A percentile compares a stretch with the other conserved stretches of the same genome.
Evolutionary conservation across 2,329 filamentous ascomycete species (phyloP).

Genomic region (Basipetospora sp.): DNA sequence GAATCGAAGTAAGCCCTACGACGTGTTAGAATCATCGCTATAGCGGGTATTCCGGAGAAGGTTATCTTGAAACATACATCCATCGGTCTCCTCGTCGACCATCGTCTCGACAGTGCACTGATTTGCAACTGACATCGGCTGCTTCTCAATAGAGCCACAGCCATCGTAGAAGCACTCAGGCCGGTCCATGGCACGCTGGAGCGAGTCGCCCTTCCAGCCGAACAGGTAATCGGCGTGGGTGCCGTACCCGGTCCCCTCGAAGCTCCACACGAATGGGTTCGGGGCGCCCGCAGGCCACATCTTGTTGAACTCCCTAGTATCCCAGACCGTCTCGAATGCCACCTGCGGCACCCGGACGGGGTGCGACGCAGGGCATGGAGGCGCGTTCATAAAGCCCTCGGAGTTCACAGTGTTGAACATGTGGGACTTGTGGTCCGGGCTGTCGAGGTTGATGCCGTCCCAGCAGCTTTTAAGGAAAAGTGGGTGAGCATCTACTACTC

Average conservation of each 20-base stretch:
- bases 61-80: conserved; percentile 17
- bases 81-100: conserved; percentile 33
- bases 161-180: conserved; percentile 20
- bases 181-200: conserved; percentile 16
- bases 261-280: conserved; percentile 7
- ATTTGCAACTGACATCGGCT: conserved; percentile 2
- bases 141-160: conserved; percentile 21
- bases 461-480: conserved; percentile 27
- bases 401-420: conserved; percentile 5
- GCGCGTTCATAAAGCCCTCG: conserved; percentile 4
- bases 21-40: too few relatives aligned
- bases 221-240: conserved; percentile 21
- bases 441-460: conserved; percentile 37
- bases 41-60: too few relatives aligned
- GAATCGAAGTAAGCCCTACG: too few relatives aligned
- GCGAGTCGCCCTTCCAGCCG: conserved; percentile 19
- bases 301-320: conserved; percentile 8
- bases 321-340: conserved; percentile 8
- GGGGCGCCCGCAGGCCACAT: conserved; percentile 5
- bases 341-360: conserved; percentile 8
- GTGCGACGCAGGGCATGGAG: conserved; percentile 7
- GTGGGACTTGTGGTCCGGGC: conserved; percentile 31
- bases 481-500: neutral
- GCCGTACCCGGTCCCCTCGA: conserved; percentile 12
- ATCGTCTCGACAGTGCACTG: conserved; percentile 19